A percentile compares a stretch with the other conserved stretches of the same genome.
These are phyloP conservation scores for Colletotrichum sp. DNA, from an alignment of 2,329 filamentous ascomycete species.

Conservation along the genomic window DNA sequence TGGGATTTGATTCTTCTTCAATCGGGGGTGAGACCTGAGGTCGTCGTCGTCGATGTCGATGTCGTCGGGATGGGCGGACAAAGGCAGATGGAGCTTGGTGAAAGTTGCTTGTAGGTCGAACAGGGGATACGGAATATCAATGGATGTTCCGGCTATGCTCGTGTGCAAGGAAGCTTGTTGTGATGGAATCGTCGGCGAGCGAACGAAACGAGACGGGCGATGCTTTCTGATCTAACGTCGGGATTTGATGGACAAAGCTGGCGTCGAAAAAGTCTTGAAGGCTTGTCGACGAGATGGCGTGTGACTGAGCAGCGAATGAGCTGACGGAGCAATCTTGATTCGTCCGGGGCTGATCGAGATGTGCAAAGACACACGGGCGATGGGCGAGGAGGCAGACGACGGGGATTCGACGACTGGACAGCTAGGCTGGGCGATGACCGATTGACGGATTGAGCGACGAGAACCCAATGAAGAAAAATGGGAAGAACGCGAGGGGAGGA, in stretches of 20 bases:
- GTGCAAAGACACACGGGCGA: neutral
- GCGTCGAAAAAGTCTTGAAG: neutral
- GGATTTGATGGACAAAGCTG: neutral
- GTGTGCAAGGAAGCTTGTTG: constrained; percentile 16
- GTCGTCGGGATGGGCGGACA: constrained; percentile 1
- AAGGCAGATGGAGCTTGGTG: constrained; percentile 14
- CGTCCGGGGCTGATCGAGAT: constrained; percentile 11
- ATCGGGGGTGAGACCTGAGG: neutral
- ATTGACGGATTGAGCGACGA: constrained; percentile 3
- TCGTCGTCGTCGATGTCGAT: neutral
- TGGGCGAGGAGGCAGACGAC: constrained; percentile 1
- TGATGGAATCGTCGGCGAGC: neutral
- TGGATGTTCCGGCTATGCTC: neutral
- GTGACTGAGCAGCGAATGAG: constrained; percentile 9
- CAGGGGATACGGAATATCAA: neutral
- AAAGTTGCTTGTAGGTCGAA: neutral
- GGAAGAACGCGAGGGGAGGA: constrained; percentile 35
- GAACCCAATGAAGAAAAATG: constrained; percentile 37
- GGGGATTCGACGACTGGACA: constrained; percentile 22
- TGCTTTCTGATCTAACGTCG: constrained; percentile 4
- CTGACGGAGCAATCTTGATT: constrained; percentile 12
- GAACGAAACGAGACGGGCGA: neutral
- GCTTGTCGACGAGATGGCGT: constrained; percentile 8
- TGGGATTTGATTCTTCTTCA: constrained; percentile 25
- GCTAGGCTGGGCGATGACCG: constrained; percentile 22